phyloP scores from a whole-genome alignment of 2,329 filamentous ascomycete genomes.

The Claviceps arundinis region DNA sequence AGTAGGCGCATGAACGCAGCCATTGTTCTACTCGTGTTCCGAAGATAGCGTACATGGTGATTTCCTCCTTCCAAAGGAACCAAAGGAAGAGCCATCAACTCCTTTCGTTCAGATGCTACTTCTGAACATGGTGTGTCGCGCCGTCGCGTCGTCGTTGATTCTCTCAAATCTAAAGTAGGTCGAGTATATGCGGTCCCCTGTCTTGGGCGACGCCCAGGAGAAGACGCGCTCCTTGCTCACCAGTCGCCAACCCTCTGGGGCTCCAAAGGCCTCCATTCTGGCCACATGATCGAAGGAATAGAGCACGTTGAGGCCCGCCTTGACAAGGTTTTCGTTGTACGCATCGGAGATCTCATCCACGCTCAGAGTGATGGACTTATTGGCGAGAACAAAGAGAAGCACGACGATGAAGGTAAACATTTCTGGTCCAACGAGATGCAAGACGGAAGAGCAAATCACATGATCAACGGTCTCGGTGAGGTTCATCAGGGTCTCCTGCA shows the following conservation, averaged over 20 bases:
- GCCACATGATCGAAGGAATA: not conserved
- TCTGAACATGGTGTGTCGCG: not conserved
- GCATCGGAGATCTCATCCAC: not conserved
- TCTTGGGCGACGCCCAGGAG: not conserved
- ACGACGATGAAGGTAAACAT: not conserved
- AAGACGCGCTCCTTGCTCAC: not conserved
- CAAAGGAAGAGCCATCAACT: too few relatives aligned
- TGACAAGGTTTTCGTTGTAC: not conserved
- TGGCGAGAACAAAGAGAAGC: not conserved
- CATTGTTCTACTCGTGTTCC: too few relatives aligned
- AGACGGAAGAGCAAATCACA: not conserved
- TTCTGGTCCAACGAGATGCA: not conserved
- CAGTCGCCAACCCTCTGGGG: not conserved
- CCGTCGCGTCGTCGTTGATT: not conserved
- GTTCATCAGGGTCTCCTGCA: not conserved
- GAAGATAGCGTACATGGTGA: too few relatives aligned
- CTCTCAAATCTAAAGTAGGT: not conserved
- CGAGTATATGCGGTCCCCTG: not conserved
- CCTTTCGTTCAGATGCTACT: not conserved
- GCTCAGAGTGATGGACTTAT: constrained; percentile 1
- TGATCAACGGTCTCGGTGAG: not conserved
- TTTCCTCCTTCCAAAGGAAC: too few relatives aligned
- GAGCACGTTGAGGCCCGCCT: not conserved
- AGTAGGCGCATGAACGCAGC: too few relatives aligned
- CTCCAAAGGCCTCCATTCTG: not conserved